A percentile compares a stretch with the other conserved stretches of the same genome.
These are phyloP conservation scores for Fusarium pilosicola DNA, from an alignment of 2,329 filamentous ascomycete genomes.

Conservation along the genomic window DNA sequence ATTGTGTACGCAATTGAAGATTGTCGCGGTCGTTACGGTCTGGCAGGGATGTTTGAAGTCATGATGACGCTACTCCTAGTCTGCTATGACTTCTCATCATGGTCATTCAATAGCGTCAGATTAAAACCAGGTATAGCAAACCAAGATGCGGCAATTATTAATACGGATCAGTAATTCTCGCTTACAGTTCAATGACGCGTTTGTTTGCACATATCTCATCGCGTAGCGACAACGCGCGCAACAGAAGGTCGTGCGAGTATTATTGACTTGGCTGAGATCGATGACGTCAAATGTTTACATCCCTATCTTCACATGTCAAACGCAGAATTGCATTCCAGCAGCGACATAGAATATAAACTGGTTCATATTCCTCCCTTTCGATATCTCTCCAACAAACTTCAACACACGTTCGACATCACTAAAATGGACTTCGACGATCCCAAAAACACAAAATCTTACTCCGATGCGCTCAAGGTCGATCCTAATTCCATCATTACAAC, in stretches of 20 bases:
- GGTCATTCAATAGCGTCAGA: neutral
- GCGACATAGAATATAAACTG: neutral
- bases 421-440: rapidly evolving
- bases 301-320: neutral
- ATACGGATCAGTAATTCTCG: rapidly evolving
- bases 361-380: rapidly evolving
- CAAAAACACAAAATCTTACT: neutral
- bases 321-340: rapidly evolving
- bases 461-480: rapidly evolving
- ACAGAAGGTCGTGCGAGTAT: rapidly evolving
- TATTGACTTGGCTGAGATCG: rapidly evolving
- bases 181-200: neutral
- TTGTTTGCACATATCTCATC: rapidly evolving
- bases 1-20: no score
- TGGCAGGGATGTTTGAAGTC: neutral
- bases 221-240: rapidly evolving
- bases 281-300: neutral
- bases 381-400: no score
- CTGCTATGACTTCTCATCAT: neutral
- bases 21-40: neutral
- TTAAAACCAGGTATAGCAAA: rapidly evolving
- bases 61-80: neutral
- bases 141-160: rapidly evolving
- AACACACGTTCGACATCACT: rapidly evolving
- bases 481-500: rapidly evolving